Evolutionary conservation across 164 flowering plant species (phyloP).

Genomic region (Brasenia schreberi): DNA sequence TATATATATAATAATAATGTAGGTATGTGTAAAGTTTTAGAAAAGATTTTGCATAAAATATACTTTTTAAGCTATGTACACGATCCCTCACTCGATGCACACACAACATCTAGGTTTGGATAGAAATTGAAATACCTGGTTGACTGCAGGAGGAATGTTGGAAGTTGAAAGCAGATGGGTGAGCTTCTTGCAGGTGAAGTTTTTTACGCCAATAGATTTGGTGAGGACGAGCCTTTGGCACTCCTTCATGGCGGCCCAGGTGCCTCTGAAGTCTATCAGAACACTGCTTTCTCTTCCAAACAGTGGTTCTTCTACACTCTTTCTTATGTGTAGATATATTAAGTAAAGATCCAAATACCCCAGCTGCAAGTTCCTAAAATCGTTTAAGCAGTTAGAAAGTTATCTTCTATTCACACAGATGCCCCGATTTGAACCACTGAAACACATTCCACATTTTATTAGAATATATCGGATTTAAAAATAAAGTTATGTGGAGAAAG

Average conservation of each 20-base stretch:
- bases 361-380: conserved; percentile 7
- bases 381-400: no score
- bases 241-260: conserved; percentile 13
- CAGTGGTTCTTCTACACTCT: background rate
- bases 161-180: conserved; percentile 4
- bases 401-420: no score
- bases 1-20: no score
- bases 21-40: no score
- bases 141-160: conserved; percentile 14
- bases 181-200: conserved; percentile 17
- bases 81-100: no score
- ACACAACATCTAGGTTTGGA: no score
- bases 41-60: no score
- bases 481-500: no score
- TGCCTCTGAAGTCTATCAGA: conserved; percentile 6
- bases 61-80: no score
- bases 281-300: conserved; percentile 3
- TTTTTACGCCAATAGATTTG: conserved; percentile 16
- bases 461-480: no score
- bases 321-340: conserved; percentile 7
- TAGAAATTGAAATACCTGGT: conserved; percentile 6
- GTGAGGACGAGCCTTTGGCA: conserved; percentile 10
- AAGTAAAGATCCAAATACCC: conserved; percentile 11
- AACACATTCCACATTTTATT: no score
- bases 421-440: no score